Base-by-base conservation (phyloP, 2,329 filamentous ascomycete genomes). In the Penicillium fuscoglaucum region DNA sequence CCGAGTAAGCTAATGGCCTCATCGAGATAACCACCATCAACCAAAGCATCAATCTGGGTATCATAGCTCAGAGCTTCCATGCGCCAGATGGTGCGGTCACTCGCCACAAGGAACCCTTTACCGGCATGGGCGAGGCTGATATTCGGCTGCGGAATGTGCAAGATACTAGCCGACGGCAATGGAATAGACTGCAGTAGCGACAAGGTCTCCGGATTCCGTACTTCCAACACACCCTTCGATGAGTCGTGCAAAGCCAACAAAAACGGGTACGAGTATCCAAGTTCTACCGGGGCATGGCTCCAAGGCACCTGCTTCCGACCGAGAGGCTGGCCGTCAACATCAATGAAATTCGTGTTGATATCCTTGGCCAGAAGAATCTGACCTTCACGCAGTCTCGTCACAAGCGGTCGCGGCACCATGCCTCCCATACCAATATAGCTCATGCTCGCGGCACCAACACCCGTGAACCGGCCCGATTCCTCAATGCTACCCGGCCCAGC, bases 211-310 rank as follows among this genome's bases (percentile, higher is more conserved):
- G 95, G 93, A 69, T 97, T 99, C 41, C 95, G 85, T 39, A 99
- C 89, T 75, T 99, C 95, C 12, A 99, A 79, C 0, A 85, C 86
- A 3, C 93, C 92, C 74, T 95, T 96, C 1, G 90, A 83, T 0
- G 91, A 87, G 8, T 91, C 82, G 70, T 96, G 92, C 15, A 99
- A 79, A 10, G 92, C 90, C 49, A 99, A 80, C 55, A 99, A 87
- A 72, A 97, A 99, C 0, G 95, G 95, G 72, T 99, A 99, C 24
- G 93, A 97, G 74, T 97, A 99, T 24, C 93, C 95, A 59, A 99
- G 88, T 56, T 89, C 89, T 68, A 97, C 93, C 1, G 95, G 96
- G 1, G 93, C 91, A 35, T 85, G 82, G 43, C 87, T 85, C 95
- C 95, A 99, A 1, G 92, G 92, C n/a, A 99, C 87, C 72, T 98